Base-by-base conservation (phyloP, 2,329 filamentous ascomycete genomes). In the Magnaporthiopsis incrustans region DNA sequence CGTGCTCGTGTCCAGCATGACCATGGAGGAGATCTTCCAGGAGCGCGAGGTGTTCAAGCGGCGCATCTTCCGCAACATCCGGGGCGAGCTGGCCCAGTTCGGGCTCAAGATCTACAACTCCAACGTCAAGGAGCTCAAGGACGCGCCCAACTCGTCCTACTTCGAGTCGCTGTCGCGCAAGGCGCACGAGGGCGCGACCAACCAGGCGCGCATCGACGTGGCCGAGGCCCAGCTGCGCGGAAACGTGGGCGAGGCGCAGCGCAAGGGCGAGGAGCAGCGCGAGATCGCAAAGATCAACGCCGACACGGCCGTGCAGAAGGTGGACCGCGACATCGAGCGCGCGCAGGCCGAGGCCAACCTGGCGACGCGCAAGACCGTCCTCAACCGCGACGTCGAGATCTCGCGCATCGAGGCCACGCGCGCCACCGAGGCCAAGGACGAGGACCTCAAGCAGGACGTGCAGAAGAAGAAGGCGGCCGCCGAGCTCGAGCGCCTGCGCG, bases 231-330 rank as follows among this genome's bases (percentile, higher is more conserved):
- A 85, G 69, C 79, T 85, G 70, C 81, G 82, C 62, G 89, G 89
- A 71, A 89, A 88, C 69, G 88, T 92, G 18, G 89, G 89, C 65
- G 91, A 95, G 75, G 87, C 91, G 30, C 82, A 92, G 73, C 89
- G 90, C 71, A 85, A 87, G 71, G 91, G 91, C 67, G 84, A 90
- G 70, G 89, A 92, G 67, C 92, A 95, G 73, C 90, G 92, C 64
- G 89, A 93, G 71, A 90, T 96, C 57, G 90, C 91, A 69, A 94
- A 92, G 79, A 96, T 96, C 77, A 86, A 93, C 74, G 91, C 91
- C 68, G 87, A 91, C 70, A 96, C 91, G 1, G 90, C 91, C 1
- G 90, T 95, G 1, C 84, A 91, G 66, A 92, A 94, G 78, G 95
- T 91, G 0, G 87, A 94, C 73, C 87, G 91, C 61, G 92, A 94